Evolutionary conservation across 768 basidiomycete genomes (phyloP).

Genomic region (Rhizopogon vulgaris): DNA sequence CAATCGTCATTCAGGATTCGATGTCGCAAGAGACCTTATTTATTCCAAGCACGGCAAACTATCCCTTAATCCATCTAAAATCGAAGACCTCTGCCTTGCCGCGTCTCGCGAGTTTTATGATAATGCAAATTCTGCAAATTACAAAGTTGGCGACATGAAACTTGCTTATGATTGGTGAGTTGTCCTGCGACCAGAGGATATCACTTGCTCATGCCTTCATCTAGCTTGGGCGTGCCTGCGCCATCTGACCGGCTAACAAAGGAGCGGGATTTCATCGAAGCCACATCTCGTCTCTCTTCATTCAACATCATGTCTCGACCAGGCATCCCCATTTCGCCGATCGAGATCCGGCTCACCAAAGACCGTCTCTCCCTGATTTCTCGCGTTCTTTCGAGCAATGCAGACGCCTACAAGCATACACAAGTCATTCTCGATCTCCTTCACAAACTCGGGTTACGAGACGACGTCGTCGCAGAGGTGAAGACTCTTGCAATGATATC

Average conservation of each 20-base stretch:
- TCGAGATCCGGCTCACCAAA: slow-evolving; percentile 89
- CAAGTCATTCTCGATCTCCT: slow-evolving; percentile 89
- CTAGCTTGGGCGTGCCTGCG: slow-evolving; percentile 71
- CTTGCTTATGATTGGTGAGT: slow-evolving; percentile 89
- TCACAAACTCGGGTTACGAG: slow-evolving; percentile 76
- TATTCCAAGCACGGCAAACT: slow-evolving; percentile 39
- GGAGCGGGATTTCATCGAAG: slow-evolving; percentile 94
- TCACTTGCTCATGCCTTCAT: slow-evolving; percentile 2
- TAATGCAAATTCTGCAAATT: slow-evolving; percentile 88
- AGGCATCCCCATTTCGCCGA: slow-evolving; percentile 76
- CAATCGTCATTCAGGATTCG: slow-evolving; percentile 43
- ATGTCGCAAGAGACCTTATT: slow-evolving; percentile 60
- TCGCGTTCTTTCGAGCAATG: slow-evolving; percentile 76
- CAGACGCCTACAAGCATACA: slow-evolving; percentile 85
- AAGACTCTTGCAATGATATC: slow-evolving; percentile 87
- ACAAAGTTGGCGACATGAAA: slow-evolving; percentile 93
- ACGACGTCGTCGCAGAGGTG: slow-evolving; percentile 69
- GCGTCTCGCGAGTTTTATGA: slow-evolving; percentile 91
- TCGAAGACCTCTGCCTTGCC: slow-evolving; percentile 77
- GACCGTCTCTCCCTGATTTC: slow-evolving; percentile 86
- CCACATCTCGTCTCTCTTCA: slow-evolving; percentile 91
- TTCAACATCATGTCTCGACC: slow-evolving; percentile 77
- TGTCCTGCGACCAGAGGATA: slow-evolving; percentile 5
- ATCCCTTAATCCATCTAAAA: slow-evolving; percentile 38
- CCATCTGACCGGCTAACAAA: slow-evolving; percentile 52